Conservation (phyloP, 140 eudicot genomes). For the Bidens hawaiensis region DNA sequence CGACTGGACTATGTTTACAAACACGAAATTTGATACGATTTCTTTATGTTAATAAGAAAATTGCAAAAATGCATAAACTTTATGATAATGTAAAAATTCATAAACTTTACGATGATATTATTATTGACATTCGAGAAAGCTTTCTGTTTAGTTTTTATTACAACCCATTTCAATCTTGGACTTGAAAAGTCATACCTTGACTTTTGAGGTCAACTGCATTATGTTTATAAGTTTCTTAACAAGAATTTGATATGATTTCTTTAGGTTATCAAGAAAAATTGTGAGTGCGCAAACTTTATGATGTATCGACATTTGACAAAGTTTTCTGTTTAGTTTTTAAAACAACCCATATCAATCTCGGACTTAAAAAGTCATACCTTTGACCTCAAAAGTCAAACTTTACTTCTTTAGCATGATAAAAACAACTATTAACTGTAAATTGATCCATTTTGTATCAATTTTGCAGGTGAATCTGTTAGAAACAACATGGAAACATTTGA, state of each 20-base stretch:
- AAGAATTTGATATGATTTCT: neutral
- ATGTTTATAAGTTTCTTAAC: constrained; percentile 1
- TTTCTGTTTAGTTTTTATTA: neutral
- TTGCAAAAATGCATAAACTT: neutral
- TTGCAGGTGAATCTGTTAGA: constrained; percentile 56
- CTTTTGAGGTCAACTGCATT: neutral
- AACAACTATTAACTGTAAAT: neutral
- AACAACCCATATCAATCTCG: neutral
- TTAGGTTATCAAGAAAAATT: neutral
- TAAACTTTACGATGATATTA: neutral
- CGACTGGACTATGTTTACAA: neutral
- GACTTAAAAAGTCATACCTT: neutral
- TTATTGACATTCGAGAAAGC: neutral
- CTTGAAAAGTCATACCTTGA: too few species aligned
- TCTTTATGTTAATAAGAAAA: neutral
- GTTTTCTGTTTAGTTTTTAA: neutral
- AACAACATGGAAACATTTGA: constrained; percentile 73
- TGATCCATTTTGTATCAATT: neutral
- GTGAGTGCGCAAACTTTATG: neutral
- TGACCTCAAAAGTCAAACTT: constrained; percentile 3
- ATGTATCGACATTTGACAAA: neutral
- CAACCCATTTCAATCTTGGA: neutral
- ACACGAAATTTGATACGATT: neutral
- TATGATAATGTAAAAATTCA: neutral
- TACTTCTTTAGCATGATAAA: neutral